These are phyloP conservation scores for Mycena belliarum DNA, from an alignment of 768 basidiomycete genomes.

Conservation along the genomic window DNA sequence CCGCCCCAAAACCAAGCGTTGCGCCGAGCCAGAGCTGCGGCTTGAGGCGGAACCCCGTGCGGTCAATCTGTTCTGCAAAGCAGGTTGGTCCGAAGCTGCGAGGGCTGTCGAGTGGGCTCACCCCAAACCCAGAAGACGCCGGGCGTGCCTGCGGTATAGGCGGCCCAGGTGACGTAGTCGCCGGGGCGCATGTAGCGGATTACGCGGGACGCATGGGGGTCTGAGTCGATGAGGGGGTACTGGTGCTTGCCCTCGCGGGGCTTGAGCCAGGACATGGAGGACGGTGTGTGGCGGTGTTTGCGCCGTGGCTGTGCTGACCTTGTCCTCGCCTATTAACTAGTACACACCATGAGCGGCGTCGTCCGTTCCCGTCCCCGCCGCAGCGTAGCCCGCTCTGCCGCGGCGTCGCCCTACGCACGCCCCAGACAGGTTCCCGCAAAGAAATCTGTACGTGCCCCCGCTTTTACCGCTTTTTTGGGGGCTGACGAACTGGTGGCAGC, in stretches of 20 bases:
- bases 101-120: slow-evolving; percentile 46
- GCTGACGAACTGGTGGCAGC: slow-evolving; percentile 28
- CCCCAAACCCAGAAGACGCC: slow-evolving; percentile 81
- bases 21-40: slow-evolving; percentile 56
- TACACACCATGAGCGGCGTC: slow-evolving; percentile 57
- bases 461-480: slow-evolving; percentile 10
- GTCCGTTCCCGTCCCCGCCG: slow-evolving; percentile 46
- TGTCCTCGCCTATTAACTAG: slow-evolving; percentile 8
- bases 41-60: slow-evolving; percentile 37
- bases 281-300: not conserved
- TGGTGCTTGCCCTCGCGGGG: slow-evolving; percentile 58
- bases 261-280: slow-evolving; percentile 31
- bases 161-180: slow-evolving; percentile 87
- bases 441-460: slow-evolving; percentile 47
- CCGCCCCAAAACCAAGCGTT: slow-evolving; percentile 82
- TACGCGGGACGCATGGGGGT: slow-evolving; percentile 88
- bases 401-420: slow-evolving; percentile 61
- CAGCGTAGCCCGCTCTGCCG: slow-evolving; percentile 35
- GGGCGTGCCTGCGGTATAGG: slow-evolving; percentile 79
- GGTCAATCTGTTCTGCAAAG: slow-evolving; percentile 51
- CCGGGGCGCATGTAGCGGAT: slow-evolving; percentile 84
- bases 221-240: slow-evolving; percentile 91
- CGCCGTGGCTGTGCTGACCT: too few species aligned
- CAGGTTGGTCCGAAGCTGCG: slow-evolving; percentile 10
- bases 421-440: slow-evolving; percentile 27